phyloP scores from a whole-genome alignment of 73 alveolate genomes.

The Tetrahymena thermophila region DNA sequence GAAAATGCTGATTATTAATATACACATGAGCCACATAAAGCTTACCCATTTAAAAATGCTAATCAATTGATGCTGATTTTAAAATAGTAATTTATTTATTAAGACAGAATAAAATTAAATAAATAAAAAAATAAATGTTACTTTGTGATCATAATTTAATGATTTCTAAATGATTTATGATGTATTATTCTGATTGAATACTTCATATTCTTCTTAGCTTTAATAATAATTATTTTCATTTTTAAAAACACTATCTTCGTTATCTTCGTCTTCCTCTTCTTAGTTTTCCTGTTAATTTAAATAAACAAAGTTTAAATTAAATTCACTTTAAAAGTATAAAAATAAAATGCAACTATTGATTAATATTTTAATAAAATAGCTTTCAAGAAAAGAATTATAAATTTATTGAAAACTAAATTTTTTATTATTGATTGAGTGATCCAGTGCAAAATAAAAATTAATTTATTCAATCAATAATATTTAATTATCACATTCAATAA shows the following conservation, averaged over 20 bases:
- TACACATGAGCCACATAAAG: not conserved
- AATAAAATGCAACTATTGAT: too few relatives aligned
- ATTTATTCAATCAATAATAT: too few relatives aligned
- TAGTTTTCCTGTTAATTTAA: not conserved
- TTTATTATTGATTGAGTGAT: too few relatives aligned
- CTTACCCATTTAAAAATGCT: not conserved
- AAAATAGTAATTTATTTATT: not conserved
- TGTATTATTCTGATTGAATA: not conserved
- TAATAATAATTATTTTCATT: not conserved
- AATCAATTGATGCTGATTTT: not conserved
- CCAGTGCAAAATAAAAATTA: too few relatives aligned
- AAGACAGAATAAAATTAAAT: not conserved
- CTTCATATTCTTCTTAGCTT: not conserved
- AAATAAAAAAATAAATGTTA: not conserved
- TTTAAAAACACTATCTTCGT: not conserved
- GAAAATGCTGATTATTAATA: not conserved
- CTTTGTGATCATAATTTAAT: not conserved
- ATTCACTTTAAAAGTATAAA: not conserved
- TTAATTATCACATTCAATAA: too few relatives aligned
- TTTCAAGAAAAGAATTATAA: too few relatives aligned
- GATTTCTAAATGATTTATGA: not conserved
- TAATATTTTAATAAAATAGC: too few relatives aligned
- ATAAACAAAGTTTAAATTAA: not conserved
- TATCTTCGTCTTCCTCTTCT: not conserved
- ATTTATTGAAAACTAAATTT: too few relatives aligned